These are phyloP conservation scores for Colletotrichum sojae DNA, from an alignment of 2,329 filamentous ascomycete genomes.

Conservation along the genomic window DNA sequence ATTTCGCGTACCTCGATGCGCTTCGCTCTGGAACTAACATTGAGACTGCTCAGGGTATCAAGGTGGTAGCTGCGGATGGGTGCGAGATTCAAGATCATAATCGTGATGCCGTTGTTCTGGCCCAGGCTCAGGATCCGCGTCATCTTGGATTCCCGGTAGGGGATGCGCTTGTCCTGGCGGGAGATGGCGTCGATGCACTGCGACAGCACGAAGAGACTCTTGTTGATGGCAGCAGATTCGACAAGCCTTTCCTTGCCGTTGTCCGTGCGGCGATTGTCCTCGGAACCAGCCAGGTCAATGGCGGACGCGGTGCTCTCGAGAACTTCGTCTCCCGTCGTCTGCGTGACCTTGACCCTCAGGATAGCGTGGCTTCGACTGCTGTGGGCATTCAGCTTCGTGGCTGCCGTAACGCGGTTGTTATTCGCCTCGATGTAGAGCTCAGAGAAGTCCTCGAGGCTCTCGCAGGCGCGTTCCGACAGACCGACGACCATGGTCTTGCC, in stretches of 20 bases:
- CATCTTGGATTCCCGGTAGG: slow-evolving; percentile 97
- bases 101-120: slow-evolving; percentile 93
- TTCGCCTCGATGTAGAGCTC: slow-evolving; percentile 92
- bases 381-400: slow-evolving; percentile 93
- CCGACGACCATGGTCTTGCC: slow-evolving; percentile 91
- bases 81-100: slow-evolving; percentile 97
- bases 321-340: slow-evolving; percentile 77
- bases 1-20: slow-evolving; percentile 96
- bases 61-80: slow-evolving; percentile 94
- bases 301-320: slow-evolving; percentile 89
- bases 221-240: slow-evolving; percentile 98
- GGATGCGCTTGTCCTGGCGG: slow-evolving; percentile 80
- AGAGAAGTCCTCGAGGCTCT: slow-evolving; percentile 91
- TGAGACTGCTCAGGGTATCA: slow-evolving; percentile 92
- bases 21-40: slow-evolving; percentile 95
- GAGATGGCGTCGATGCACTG: slow-evolving; percentile 97
- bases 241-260: slow-evolving; percentile 93
- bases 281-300: slow-evolving; percentile 95
- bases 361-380: slow-evolving; percentile 93
- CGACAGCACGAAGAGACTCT: slow-evolving; percentile 93
- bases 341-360: slow-evolving; percentile 88
- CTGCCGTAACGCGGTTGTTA: slow-evolving; percentile 88
- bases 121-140: slow-evolving; percentile 92
- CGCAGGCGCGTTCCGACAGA: slow-evolving; percentile 85
- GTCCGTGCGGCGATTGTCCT: slow-evolving; percentile 94